A percentile compares a stretch with the other conserved stretches of the same genome.
Evolutionary conservation across 345 rosid genomes (phyloP).

Genomic region (Angophora floribunda): DNA sequence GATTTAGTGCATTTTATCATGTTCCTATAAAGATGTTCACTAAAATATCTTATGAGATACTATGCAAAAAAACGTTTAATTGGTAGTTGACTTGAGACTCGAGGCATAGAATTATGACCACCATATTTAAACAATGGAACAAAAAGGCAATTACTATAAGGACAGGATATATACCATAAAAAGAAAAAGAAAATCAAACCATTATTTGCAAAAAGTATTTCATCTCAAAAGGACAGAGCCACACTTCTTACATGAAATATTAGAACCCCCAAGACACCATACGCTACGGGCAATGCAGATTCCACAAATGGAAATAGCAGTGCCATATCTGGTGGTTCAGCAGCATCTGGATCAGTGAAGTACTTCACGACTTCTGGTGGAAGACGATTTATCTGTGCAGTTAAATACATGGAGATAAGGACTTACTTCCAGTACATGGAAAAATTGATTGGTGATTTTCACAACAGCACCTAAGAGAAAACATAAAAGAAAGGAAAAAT

Average conservation of each 20-base stretch:
- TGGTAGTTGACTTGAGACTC: neutral
- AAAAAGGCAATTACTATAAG: neutral
- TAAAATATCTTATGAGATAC: neutral
- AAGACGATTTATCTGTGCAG: constrained; percentile 74
- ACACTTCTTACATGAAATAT: constrained; percentile 69
- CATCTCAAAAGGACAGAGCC: neutral
- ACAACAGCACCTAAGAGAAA: neutral
- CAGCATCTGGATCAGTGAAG: constrained; percentile 88
- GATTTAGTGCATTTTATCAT: neutral
- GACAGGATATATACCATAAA: neutral
- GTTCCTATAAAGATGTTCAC: neutral
- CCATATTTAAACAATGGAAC: neutral
- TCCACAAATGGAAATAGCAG: constrained; percentile 84
- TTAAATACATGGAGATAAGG: constrained; percentile 3
- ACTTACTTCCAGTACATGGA: neutral
- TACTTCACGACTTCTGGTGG: constrained; percentile 91
- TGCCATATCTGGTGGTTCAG: constrained; percentile 89
- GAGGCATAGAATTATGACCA: neutral
- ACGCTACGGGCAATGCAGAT: constrained; percentile 85
- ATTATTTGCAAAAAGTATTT: neutral
- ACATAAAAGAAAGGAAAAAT: neutral
- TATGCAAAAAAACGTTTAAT: neutral
- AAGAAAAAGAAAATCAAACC: neutral
- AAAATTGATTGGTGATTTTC: neutral
- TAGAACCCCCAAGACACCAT: constrained; percentile 84